Conservation (phyloP, 176 grass and related monocot species). For the Lolium multiflorum region DNA sequence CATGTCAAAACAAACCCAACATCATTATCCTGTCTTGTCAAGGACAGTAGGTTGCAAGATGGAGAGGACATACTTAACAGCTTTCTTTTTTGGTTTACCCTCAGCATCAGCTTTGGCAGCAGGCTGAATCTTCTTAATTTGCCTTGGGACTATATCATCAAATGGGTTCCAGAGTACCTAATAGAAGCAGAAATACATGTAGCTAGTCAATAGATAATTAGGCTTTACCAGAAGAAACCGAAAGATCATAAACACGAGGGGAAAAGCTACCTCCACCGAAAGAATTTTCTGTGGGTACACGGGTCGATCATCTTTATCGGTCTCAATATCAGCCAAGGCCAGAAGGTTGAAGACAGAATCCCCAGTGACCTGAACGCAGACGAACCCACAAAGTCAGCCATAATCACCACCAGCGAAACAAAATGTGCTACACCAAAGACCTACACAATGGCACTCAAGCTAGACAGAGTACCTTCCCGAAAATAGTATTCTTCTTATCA, state of each 20-base stretch:
- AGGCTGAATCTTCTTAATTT: constrained; percentile 67
- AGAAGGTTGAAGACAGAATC: constrained; percentile 96
- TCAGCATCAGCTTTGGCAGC: constrained; percentile 58
- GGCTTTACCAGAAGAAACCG: constrained; percentile 25
- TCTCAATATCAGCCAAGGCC: constrained; percentile 82
- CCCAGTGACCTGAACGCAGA: constrained; percentile 74
- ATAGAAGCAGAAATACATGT: constrained; percentile 26
- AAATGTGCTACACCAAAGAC: constrained; percentile 18
- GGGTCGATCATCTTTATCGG: constrained; percentile 92
- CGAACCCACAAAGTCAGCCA: not conserved
- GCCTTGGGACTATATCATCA: constrained; percentile 89
- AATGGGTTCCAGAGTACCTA: constrained; percentile 98
- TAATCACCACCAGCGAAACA: constrained; percentile 13
- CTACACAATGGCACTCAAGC: not conserved
- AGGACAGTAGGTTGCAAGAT: constrained; percentile 4
- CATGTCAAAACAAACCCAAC: constrained; percentile 42
- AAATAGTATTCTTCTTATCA: constrained; percentile 91
- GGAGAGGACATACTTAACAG: constrained; percentile 72
- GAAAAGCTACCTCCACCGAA: constrained; percentile 82
- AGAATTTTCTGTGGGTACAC: constrained; percentile 82
- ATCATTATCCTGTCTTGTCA: not conserved
- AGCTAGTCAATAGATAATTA: constrained; percentile 5
- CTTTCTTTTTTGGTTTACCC: constrained; percentile 73
- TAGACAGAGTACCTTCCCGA: constrained; percentile 69
- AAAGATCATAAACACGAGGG: not conserved